Evolutionary conservation across 1,284 basidiomycete species (phyloP), one percentile per base, ranked within the genome.

Genomic region (Erythrobasidium hasegawianum): DNA sequence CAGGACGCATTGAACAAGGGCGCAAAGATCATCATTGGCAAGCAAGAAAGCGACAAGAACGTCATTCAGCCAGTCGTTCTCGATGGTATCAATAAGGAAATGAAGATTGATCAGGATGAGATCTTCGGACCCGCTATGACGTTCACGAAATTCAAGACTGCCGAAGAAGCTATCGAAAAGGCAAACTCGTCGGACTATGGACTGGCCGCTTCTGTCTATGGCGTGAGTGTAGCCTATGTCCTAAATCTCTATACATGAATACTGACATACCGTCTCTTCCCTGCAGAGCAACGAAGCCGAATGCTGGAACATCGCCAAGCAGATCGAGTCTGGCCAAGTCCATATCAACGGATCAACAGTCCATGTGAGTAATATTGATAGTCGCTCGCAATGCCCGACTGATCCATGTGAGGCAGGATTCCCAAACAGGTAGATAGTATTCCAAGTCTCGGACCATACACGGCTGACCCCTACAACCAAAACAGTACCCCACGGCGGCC

Each of bases 31-130:
- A 38, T 58, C 18, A 18, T 29, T 13, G 64, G 64, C 26, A 52
- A 38, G n/a, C 26, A 47, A 8, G n/a, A 24, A 33, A 39, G 13
- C 45, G 57, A 70, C 33, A 68, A 68, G 27, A 73, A 73, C 55
- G 67, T 84, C 2, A 78, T 86, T 18, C 80, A 83, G 71, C 85
- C 84, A 26, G 82, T 85, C 72, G 69, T 87, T 11, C 69, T 87
- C 9, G 74, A 72, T 8, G 81, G 79, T 14, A 81, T 83, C 20
- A 81, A 79, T 52, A 77, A 79, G 0, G 80, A 81, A 0, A 85
- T 84, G 82, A 70, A 76, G 24, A 68, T 71, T 20, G 71, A 70
- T 55, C 57, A 40, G 20, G 70, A 81, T 26, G 85, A 87, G 74
- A 81, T 81, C 13, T 86, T 86, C 71, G 85, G 83, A 0, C 85